Evolutionary conservation across 345 rosid genomes (phyloP).

Genomic region (Hypericum perforatum): DNA sequence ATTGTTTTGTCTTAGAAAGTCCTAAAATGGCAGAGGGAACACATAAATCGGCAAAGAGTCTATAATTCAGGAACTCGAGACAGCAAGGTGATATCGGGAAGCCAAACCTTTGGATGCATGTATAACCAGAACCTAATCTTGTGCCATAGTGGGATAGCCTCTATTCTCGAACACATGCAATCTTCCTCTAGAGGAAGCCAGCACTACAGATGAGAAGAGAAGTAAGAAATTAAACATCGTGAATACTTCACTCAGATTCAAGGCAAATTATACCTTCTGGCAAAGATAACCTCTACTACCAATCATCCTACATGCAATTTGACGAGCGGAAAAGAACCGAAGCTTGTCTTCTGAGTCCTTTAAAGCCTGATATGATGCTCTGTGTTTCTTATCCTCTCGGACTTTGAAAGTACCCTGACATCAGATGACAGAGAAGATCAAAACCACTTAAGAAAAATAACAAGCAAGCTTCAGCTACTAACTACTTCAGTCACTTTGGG

Average conservation of each 20-base stretch:
- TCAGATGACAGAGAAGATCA: not conserved
- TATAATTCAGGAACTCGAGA: not conserved
- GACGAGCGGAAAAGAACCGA: slow-evolving; percentile 75
- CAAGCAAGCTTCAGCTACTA: not conserved
- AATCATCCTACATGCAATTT: slow-evolving; percentile 75
- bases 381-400: slow-evolving; percentile 83
- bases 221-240: not conserved
- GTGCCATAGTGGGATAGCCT: slow-evolving; percentile 50
- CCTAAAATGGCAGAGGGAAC: slow-evolving; percentile 33
- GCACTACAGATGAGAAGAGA: slow-evolving; percentile 43
- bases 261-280: slow-evolving; percentile 47
- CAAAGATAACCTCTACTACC: slow-evolving; percentile 92
- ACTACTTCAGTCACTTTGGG: not conserved
- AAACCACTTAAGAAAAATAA: not conserved
- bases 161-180: slow-evolving; percentile 73
- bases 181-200: slow-evolving; percentile 89
- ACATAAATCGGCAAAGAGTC: not conserved
- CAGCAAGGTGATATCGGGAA: not conserved
- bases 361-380: slow-evolving; percentile 68
- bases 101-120: slow-evolving; percentile 93
- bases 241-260: not conserved
- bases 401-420: slow-evolving; percentile 60
- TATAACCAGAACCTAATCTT: slow-evolving; percentile 81
- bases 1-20: slow-evolving; percentile 89
- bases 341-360: slow-evolving; percentile 69